Conservation (phyloP, 2,329 filamentous ascomycete genomes). For the Talaromyces sp. region DNA sequence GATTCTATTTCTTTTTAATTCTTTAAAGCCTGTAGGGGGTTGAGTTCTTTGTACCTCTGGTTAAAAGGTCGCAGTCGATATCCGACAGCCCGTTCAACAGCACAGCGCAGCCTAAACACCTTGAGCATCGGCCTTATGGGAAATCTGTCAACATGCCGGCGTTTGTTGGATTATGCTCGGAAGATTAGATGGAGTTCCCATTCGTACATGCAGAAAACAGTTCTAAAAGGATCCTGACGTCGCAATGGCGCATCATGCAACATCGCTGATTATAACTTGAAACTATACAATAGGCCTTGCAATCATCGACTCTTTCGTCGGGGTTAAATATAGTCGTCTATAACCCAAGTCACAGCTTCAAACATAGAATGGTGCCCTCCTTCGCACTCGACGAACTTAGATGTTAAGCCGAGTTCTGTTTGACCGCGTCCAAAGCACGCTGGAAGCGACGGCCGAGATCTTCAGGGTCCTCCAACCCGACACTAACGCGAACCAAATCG, state of each 20-base stretch:
- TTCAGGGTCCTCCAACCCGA: slow-evolving; percentile 75
- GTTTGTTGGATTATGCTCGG: too few species aligned
- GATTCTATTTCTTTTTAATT: not conserved
- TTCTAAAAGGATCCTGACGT: not conserved
- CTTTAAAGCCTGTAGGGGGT: not conserved
- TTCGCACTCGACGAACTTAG: not conserved
- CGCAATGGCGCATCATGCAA: not conserved
- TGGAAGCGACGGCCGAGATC: slow-evolving; percentile 61
- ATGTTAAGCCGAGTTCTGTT: slow-evolving; percentile 6
- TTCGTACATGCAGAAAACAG: not conserved
- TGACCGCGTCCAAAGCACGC: slow-evolving; percentile 61
- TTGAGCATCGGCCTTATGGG: not conserved
- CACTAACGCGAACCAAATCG: slow-evolving; percentile 76
- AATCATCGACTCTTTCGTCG: not conserved
- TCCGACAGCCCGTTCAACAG: not conserved
- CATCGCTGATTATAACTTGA: not conserved
- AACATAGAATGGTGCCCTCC: not conserved
- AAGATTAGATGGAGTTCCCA: not conserved
- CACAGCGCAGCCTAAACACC: too few species aligned
- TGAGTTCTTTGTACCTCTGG: not conserved
- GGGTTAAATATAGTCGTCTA: not conserved
- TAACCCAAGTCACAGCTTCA: not conserved
- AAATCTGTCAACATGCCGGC: too few species aligned
- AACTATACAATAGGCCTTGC: not conserved
- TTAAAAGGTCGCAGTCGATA: not conserved